Evolutionary conservation across 257 asterid genomes (phyloP).

Genomic region (Ligustrum vulgare): DNA sequence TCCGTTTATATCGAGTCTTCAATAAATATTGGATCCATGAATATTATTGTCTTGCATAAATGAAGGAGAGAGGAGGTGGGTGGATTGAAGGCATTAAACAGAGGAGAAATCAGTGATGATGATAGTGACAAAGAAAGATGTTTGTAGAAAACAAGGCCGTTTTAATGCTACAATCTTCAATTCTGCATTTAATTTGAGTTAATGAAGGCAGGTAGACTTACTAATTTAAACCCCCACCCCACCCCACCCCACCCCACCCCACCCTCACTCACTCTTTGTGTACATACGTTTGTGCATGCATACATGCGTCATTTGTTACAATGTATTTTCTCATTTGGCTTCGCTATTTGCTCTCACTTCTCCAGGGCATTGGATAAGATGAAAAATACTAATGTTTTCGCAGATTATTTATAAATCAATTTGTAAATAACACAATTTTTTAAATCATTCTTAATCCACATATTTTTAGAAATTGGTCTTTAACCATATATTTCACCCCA

Average conservation of each 20-base stretch:
- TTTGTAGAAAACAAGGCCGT: constrained; percentile 41
- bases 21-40: too few relatives aligned
- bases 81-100: constrained; percentile 27
- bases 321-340: not conserved
- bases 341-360: too few relatives aligned
- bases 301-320: not conserved
- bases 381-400: too few relatives aligned
- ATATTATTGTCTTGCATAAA: not conserved
- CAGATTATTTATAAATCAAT: too few relatives aligned
- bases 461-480: too few relatives aligned
- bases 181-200: constrained; percentile 42
- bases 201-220: constrained; percentile 43
- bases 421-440: too few relatives aligned
- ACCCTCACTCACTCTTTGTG: not conserved
- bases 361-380: too few relatives aligned
- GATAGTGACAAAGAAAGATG: constrained; percentile 29
- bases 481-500: too few relatives aligned
- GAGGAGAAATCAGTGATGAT: constrained; percentile 22
- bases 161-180: constrained; percentile 41
- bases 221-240: not conserved
- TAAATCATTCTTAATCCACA: too few relatives aligned
- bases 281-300: not conserved
- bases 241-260: not conserved
- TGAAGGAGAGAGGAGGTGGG: not conserved
- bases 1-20: too few relatives aligned